Percentiles rank a stretch among this genome's conserved stretches.
phyloP scores from a whole-genome alignment of 805 yeast genomes.

The Saccharomycopsis oosterbeekiorum region DNA sequence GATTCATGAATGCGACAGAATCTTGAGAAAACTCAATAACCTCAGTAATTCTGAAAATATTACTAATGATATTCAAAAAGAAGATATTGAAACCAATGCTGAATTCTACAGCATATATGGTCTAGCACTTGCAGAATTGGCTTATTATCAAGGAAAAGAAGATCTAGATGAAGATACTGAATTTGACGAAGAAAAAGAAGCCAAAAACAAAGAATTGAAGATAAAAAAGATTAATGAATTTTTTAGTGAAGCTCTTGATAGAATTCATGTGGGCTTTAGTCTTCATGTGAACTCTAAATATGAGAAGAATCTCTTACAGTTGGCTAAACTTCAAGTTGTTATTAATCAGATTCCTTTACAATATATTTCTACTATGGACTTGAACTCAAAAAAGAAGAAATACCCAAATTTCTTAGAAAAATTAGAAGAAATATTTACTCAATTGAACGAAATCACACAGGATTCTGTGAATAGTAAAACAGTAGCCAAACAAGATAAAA shows the following conservation, averaged over 20 bases:
- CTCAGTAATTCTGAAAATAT: conserved; percentile 20
- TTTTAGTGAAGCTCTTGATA: conserved; percentile 64
- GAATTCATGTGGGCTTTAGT: conserved; percentile 45
- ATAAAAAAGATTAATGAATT: conserved; percentile 39
- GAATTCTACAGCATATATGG: conserved; percentile 69
- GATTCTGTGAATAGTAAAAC: conserved; percentile 29
- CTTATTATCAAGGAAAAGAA: conserved; percentile 43
- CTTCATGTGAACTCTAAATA: conserved; percentile 20
- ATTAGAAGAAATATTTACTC: conserved; percentile 38
- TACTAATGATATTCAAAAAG: conserved; percentile 21
- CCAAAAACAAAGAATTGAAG: conserved; percentile 14
- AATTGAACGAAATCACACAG: conserved; percentile 29
- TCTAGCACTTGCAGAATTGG: conserved; percentile 54
- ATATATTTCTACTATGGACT: conserved; percentile 40
- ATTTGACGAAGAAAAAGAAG: conserved; percentile 23
- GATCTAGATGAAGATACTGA: conserved; percentile 22
- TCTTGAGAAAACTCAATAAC: conserved; percentile 36
- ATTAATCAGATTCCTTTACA: conserved; percentile 52
- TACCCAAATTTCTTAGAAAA: conserved; percentile 27
- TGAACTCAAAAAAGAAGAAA: conserved; percentile 30
- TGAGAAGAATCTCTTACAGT: conserved; percentile 33
- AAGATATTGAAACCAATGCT: conserved; percentile 29
- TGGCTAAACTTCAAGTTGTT: conserved; percentile 46
- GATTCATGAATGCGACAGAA: conserved; percentile 84
- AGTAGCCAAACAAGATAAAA: background rate